Conservation (phyloP, 2,329 filamentous ascomycete species). For the Fusarium sp. region DNA sequence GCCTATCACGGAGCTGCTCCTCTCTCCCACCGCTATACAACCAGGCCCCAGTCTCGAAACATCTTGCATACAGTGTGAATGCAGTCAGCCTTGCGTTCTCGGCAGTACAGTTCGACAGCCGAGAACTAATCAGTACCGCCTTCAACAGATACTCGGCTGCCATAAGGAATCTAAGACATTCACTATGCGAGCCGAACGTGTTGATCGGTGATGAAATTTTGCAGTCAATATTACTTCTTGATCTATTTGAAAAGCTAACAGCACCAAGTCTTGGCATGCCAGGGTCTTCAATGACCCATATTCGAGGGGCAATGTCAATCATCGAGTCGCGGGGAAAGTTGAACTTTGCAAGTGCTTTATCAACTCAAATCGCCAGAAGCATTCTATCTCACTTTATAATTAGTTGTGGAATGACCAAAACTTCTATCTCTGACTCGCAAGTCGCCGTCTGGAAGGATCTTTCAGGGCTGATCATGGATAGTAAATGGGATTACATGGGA, state of each 20-base stretch:
- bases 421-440: not conserved
- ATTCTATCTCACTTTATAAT: not conserved
- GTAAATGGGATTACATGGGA: not conserved
- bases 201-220: not conserved
- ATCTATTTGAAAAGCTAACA: not conserved
- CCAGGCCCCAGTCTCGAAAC: not conserved
- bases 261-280: not conserved
- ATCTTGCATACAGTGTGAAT: not conserved
- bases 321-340: not conserved
- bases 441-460: not conserved
- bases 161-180: not conserved
- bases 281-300: not conserved
- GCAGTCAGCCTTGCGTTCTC: not conserved
- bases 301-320: not conserved
- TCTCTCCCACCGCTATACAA: not conserved
- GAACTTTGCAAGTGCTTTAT: not conserved
- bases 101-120: not conserved
- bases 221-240: not conserved
- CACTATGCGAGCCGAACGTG: not conserved
- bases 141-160: not conserved
- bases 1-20: not conserved
- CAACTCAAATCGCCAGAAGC: not conserved
- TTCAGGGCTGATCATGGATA: not conserved
- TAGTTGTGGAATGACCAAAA: not conserved
- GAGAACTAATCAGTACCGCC: not conserved